These are phyloP conservation scores for Pisolithus albus DNA, from an alignment of 768 basidiomycete genomes.

Conservation along the genomic window DNA sequence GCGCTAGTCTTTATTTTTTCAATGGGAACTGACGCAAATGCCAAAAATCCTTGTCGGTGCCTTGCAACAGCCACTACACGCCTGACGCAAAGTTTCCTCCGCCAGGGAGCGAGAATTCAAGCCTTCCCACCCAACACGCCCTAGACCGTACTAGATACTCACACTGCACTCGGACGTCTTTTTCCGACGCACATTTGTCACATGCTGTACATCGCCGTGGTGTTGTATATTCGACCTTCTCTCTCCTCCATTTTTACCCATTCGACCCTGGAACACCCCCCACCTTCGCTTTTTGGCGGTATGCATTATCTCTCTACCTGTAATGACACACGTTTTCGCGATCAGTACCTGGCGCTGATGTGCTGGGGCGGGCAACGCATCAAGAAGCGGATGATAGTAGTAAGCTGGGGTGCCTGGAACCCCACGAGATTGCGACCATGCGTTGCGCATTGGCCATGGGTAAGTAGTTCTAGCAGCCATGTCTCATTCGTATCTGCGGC, in stretches of 20 bases:
- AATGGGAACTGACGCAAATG: conserved; percentile 11
- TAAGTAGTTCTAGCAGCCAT: neutral
- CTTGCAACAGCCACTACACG: conserved; percentile 37
- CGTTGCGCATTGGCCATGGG: neutral
- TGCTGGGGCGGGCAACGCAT: neutral
- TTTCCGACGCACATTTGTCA: conserved; percentile 5
- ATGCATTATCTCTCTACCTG: conserved; percentile 9
- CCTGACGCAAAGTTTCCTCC: conserved; percentile 50
- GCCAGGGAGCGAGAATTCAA: conserved; percentile 53
- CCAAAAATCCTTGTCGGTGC: conserved; percentile 5
- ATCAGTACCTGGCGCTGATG: neutral
- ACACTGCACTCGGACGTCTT: conserved; percentile 5
- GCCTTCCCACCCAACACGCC: conserved; percentile 37
- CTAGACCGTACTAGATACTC: conserved; percentile 23
- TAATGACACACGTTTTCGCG: conserved; percentile 16
- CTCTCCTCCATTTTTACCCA: conserved; percentile 12
- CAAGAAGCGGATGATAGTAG: neutral
- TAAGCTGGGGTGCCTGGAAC: neutral
- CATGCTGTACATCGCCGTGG: conserved; percentile 11
- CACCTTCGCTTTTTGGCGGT: conserved; percentile 8
- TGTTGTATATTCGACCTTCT: conserved; percentile 23
- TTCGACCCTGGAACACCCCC: conserved; percentile 8
- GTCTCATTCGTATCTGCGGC: neutral
- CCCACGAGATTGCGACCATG: neutral
- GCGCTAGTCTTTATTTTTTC: conserved; percentile 13